Evolutionary conservation across 495 filamentous ascomycete genomes (phyloP).

Genomic region (Bacidia gigantensis): DNA sequence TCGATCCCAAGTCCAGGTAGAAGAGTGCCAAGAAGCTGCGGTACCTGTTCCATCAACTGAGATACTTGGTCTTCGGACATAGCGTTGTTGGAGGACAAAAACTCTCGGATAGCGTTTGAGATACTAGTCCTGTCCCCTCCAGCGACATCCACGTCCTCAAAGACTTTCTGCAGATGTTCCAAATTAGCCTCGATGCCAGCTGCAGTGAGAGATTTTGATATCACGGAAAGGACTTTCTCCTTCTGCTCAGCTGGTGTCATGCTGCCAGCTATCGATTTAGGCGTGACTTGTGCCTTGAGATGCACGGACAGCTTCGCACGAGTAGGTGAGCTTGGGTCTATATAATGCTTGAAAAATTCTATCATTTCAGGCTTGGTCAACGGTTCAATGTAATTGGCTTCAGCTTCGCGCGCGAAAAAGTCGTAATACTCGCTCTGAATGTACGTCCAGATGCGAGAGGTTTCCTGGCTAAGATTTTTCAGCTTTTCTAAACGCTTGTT

Average conservation of each 20-base stretch:
- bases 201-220: slow-evolving; percentile 39
- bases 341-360: slow-evolving; percentile 64
- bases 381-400: slow-evolving; percentile 58
- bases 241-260: slow-evolving; percentile 38
- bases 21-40: slow-evolving; percentile 27
- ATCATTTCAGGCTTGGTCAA: slow-evolving; percentile 68
- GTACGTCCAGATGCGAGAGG: slow-evolving; percentile 65
- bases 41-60: slow-evolving; percentile 32
- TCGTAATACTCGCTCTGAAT: slow-evolving; percentile 79
- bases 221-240: slow-evolving; percentile 33
- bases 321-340: slow-evolving; percentile 54
- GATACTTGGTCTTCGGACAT: slow-evolving; percentile 30
- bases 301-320: slow-evolving; percentile 77
- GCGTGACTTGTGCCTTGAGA: slow-evolving; percentile 53
- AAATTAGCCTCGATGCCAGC: slow-evolving; percentile 34
- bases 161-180: slow-evolving; percentile 28
- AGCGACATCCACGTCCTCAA: slow-evolving; percentile 35
- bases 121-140: slow-evolving; percentile 31
- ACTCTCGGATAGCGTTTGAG: slow-evolving; percentile 30
- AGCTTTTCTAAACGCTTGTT: slow-evolving; percentile 81
- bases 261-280: slow-evolving; percentile 26
- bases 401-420: slow-evolving; percentile 67
- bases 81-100: slow-evolving; percentile 35
- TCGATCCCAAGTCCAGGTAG: slow-evolving; percentile 25
- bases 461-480: slow-evolving; percentile 85